These are phyloP conservation scores for Cutaneotrichosporon sp. DNA, from an alignment of 1,284 basidiomycete species.

Conservation along the genomic window DNA sequence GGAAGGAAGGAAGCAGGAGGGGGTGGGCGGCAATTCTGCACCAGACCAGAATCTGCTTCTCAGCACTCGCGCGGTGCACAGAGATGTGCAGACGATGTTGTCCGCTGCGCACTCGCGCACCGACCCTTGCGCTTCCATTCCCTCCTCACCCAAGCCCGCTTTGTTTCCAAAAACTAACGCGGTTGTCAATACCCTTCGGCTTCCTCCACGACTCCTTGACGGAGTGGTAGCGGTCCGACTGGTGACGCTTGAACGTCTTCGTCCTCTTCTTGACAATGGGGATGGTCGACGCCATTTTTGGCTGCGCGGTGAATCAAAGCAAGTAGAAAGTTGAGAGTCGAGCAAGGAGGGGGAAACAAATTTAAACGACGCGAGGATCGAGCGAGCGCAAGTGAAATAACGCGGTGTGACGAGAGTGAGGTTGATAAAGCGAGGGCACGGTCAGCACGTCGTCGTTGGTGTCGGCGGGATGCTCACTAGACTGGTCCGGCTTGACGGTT, in stretches of 20 bases:
- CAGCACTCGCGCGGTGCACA: background rate
- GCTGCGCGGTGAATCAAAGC: conserved; percentile 17
- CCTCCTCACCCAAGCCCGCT: background rate
- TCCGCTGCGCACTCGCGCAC: background rate
- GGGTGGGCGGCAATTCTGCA: conserved; percentile 3
- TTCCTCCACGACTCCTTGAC: conserved; percentile 98
- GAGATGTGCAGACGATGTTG: background rate
- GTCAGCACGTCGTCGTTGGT: conserved; percentile 17
- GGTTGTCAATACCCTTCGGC: conserved; percentile 94
- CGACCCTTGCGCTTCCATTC: background rate
- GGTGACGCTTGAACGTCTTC: conserved; percentile 95
- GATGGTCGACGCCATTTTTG: conserved; percentile 75
- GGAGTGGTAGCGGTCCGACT: conserved; percentile 91
- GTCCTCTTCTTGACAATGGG: conserved; percentile 96
- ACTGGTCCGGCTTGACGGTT: conserved; percentile 24
- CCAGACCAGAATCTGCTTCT: background rate
- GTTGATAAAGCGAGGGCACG: background rate
- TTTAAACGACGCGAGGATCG: conserved; percentile 3
- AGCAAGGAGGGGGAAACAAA: conserved; percentile 3
- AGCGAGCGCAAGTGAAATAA: background rate
- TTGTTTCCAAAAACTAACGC: conserved; percentile 51
- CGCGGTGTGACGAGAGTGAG: conserved; percentile 1
- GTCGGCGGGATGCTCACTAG: conserved; percentile 15
- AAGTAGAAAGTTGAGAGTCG: conserved; percentile 1
- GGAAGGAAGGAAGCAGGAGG: too few relatives aligned